Base-by-base conservation (phyloP, 306 rosid genomes). In the Lotus japonicus region DNA sequence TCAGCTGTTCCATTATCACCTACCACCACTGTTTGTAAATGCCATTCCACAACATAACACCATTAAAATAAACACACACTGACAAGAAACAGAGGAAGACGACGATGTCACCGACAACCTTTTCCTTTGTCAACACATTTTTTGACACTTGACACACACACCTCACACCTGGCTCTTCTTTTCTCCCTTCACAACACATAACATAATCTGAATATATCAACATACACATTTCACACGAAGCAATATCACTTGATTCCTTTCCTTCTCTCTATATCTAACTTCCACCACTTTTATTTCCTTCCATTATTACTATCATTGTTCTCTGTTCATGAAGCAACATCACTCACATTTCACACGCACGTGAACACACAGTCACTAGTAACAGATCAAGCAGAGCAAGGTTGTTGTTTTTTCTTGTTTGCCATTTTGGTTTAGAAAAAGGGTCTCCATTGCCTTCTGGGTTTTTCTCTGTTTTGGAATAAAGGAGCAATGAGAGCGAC, bases 401-500 rank as follows among this genome's bases (percentile, higher is more conserved):
- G 1, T 54, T 64, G 38, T 36, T 10, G 26, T 44, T 33, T 39
- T 56, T 23, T 75, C 11, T 19, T 41, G 23, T 26, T 69, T 52
- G 50, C 28, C 73, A 49, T 55, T 64, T 73, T 64, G 56, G 46
- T 69, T 73, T 28, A 4, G 17, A 36, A n/a, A 58, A 69, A 75
- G 65, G 50, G 7, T n/a, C 13, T 38, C 71, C 57, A 42, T 73
- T 61, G 23, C 31, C 39, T 43, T 31, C 11, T 51, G 55, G 52
- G 67, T 73, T 63, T 41, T 49, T 14, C 42, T 73, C 18, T 17
- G 71, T 33, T 49, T 31, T 49, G 17, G 7, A 11, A 33, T 67
- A 46, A 46, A 13, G 19, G 11, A 5, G 13, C 71, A 5, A 89
- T 89, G 98, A 75, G 76, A 66, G 65, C 50, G 58, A 58, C 45